Conservation (phyloP, 148 eudicot species). For the Rhododendron henanense region DNA sequence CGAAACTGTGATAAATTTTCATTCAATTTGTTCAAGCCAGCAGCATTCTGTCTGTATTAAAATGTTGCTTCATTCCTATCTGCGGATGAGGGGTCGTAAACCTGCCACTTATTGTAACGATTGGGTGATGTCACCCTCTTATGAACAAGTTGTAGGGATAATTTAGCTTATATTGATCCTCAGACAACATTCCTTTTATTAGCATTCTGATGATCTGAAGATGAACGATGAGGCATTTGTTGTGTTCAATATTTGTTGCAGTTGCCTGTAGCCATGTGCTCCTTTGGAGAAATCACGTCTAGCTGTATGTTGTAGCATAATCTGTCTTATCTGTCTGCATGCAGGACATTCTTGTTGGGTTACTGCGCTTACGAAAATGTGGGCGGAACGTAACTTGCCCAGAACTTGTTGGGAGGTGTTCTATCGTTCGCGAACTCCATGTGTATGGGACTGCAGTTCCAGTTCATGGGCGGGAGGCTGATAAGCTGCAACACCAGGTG, state of each 20-base stretch:
- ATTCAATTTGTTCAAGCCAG: not conserved
- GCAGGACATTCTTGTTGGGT: constrained; percentile 96
- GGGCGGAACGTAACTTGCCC: constrained; percentile 86
- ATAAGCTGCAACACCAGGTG: constrained; percentile 97
- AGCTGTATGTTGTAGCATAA: not conserved
- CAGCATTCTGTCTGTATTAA: not conserved
- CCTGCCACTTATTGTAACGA: not conserved
- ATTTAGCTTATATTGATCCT: not conserved
- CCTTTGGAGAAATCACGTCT: not conserved
- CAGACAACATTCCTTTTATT: not conserved
- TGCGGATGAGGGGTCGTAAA: not conserved
- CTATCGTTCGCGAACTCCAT: constrained; percentile 94
- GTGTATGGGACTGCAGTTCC: constrained; percentile 99
- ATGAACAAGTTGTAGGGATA: not conserved
- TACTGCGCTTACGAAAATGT: constrained; percentile 83
- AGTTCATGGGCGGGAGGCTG: constrained; percentile 91
- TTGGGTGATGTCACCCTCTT: not conserved
- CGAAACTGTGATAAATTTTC: not conserved
- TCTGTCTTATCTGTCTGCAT: not conserved
- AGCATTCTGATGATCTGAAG: not conserved
- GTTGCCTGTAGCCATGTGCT: not conserved
- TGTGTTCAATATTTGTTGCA: not conserved
- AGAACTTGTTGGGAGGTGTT: constrained; percentile 84
- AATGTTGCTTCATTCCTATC: not conserved
- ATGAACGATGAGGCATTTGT: not conserved